Base-by-base conservation (phyloP, 208 protist genomes). In the Trichomonas vaginalis region DNA sequence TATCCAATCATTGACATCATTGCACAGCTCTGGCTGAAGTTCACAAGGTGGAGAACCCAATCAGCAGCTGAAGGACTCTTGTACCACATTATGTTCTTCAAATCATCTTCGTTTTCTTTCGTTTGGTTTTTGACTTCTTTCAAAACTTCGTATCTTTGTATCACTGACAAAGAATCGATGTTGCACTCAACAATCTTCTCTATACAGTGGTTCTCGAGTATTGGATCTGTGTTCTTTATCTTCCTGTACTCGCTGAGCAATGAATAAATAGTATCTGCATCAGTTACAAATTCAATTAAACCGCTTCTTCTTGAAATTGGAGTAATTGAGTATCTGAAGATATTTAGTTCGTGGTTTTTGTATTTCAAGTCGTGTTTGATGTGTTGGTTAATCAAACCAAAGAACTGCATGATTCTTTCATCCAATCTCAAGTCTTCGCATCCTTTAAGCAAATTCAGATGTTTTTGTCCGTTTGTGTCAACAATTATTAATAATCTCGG, bases 1-100 rank as follows among this genome's bases (percentile, higher is more conserved):
- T 98, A 98, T 8, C 98, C 98, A 2, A 98, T 98, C 96, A 99
- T 99, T 95, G 98, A 98, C 98, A 98, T 98, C n/a, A 98, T 97
- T n/a, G 98, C 98, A 61, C 96, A 97, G 32, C 98, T 98, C 95
- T 98, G 97, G 6, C 98, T 98, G 32, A 61, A 95, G 6, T 40
- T 35, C 8, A 83, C 35, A 17, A 40, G 40, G 15, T 40, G 79
- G 15, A 37, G 14, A 0, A 40, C 79, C 79, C 79, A 83, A 17
- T 83, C 35, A 15, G 27, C 17, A 10, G 79, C 27, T 40, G n/a
- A 40, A 12, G 14, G 35, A 17, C n/a, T 40, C 15, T 35, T 83
- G 35, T 40, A 83, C 79, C 79, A 83, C 17, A 83, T 10, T 15
- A 83, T 40, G 17, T 83, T 35, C 40, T 35, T 83, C 40, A 83